Conservation (phyloP, 371 early-diverging fungal species). For the Rhizopus sp. region DNA sequence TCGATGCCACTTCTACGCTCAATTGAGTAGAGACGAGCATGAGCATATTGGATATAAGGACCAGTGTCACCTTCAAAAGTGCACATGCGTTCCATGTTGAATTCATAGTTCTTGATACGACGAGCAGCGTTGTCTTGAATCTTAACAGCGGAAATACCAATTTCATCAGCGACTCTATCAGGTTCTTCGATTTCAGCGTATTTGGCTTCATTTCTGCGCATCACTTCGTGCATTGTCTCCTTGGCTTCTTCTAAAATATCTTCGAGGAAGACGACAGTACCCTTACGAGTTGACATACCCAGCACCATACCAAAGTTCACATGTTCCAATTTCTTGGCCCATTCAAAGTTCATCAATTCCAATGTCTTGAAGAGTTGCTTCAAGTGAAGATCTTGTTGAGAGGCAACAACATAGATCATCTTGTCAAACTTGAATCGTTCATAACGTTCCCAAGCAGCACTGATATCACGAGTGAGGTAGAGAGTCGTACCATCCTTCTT, state of each 20-base stretch:
- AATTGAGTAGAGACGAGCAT: slow-evolving; percentile 94
- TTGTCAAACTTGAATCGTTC: slow-evolving; percentile 91
- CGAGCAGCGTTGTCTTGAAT: slow-evolving; percentile 97
- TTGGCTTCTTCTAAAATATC: slow-evolving; percentile 94
- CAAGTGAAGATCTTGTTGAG: slow-evolving; percentile 96
- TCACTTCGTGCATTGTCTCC: slow-evolving; percentile 92
- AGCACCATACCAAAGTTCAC: slow-evolving; percentile 98
- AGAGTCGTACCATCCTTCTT: slow-evolving; percentile 97
- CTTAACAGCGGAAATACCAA: slow-evolving; percentile 91
- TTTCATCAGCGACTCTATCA: slow-evolving; percentile 76
- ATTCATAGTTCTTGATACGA: slow-evolving; percentile 97
- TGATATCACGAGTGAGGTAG: slow-evolving; percentile 98
- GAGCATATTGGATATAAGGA: slow-evolving; percentile 98
- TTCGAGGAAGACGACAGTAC: slow-evolving; percentile 97
- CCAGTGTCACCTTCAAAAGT: slow-evolving; percentile 99
- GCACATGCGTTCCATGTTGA: slow-evolving; percentile 96
- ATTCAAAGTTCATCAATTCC: slow-evolving; percentile 80
- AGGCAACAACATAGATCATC: slow-evolving; percentile 96
- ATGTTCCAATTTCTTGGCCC: slow-evolving; percentile 85
- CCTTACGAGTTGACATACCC: slow-evolving; percentile 98
- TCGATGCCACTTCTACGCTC: slow-evolving; percentile 76
- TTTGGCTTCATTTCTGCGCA: slow-evolving; percentile 89
- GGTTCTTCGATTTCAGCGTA: slow-evolving; percentile 87
- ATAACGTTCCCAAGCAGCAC: slow-evolving; percentile 95
- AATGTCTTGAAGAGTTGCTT: slow-evolving; percentile 96